Conservation (phyloP, 352 stramenopile species). For the Pythium monospermum region DNA sequence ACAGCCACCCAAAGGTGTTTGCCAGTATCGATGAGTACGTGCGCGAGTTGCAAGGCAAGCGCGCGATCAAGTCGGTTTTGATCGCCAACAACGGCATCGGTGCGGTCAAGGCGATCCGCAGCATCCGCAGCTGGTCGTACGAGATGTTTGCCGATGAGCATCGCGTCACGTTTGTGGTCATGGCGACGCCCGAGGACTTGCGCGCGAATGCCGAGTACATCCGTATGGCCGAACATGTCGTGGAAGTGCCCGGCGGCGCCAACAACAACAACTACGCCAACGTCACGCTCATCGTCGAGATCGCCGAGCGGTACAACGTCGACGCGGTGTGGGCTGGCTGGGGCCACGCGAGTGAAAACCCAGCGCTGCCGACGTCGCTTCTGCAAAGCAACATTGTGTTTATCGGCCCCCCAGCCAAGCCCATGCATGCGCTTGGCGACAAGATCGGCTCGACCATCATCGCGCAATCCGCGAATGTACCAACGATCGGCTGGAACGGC, state of each 20-base stretch:
- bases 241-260: slow-evolving; percentile 98
- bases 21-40: slow-evolving; percentile 91
- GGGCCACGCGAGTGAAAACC: slow-evolving; percentile 99
- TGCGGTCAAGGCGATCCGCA: slow-evolving; percentile 99
- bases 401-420: slow-evolving; percentile 96
- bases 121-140: slow-evolving; percentile 97
- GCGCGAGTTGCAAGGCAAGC: slow-evolving; percentile 79
- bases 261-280: slow-evolving; percentile 99
- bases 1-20: slow-evolving; percentile 75
- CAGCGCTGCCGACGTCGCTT: slow-evolving; percentile 93
- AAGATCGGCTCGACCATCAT: slow-evolving; percentile 99
- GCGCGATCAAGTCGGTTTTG: slow-evolving; percentile 95
- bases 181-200: slow-evolving; percentile 99
- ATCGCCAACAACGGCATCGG: slow-evolving; percentile 99
- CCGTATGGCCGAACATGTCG: slow-evolving; percentile 99
- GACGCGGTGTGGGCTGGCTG: slow-evolving; percentile 98
- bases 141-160: slow-evolving; percentile 96
- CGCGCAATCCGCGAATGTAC: slow-evolving; percentile 97
- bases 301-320: slow-evolving; percentile 94
- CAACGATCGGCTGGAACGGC: slow-evolving; percentile 99
- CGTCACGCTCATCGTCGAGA: slow-evolving; percentile 97
- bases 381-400: slow-evolving; percentile 95
- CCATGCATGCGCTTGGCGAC: slow-evolving; percentile 99
- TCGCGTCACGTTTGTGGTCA: slow-evolving; percentile 97
- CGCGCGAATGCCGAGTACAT: slow-evolving; percentile 99